Evolutionary conservation across 345 rosid species (phyloP).

Genomic region (Citrus australasica): DNA sequence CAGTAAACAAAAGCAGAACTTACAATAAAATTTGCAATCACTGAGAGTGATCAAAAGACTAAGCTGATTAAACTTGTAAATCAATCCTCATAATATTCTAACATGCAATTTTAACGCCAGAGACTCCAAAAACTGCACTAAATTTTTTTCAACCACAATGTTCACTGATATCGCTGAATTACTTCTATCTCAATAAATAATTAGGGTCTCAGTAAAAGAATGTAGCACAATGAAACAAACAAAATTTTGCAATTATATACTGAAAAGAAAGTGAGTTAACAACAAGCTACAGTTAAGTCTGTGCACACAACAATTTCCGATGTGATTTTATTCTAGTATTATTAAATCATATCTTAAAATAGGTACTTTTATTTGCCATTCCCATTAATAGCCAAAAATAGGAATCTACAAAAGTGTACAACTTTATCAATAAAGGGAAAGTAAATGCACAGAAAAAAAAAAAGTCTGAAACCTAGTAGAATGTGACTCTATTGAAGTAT

Average conservation of each 20-base stretch:
- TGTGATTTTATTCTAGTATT: background rate
- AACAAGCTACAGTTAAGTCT: background rate
- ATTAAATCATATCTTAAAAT: background rate
- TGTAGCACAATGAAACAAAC: background rate
- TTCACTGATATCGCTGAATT: no score
- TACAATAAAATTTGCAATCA: background rate
- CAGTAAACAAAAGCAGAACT: background rate
- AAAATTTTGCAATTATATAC: no score
- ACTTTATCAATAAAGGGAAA: background rate
- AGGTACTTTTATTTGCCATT: background rate
- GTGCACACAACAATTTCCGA: background rate
- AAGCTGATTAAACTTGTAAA: background rate
- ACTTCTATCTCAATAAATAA: background rate
- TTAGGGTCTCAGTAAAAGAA: background rate
- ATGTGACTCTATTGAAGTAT: background rate
- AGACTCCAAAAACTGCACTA: background rate
- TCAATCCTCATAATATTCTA: background rate
- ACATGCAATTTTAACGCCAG: background rate
- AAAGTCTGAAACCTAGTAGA: background rate
- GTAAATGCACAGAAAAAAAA: background rate
- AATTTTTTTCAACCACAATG: background rate
- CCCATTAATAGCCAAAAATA: background rate
- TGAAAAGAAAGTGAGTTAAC: background rate
- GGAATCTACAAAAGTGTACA: background rate
- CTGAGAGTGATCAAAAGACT: background rate